phyloP scores from a whole-genome alignment of 1,284 basidiomycete genomes.

The Moesziomyces sp. region DNA sequence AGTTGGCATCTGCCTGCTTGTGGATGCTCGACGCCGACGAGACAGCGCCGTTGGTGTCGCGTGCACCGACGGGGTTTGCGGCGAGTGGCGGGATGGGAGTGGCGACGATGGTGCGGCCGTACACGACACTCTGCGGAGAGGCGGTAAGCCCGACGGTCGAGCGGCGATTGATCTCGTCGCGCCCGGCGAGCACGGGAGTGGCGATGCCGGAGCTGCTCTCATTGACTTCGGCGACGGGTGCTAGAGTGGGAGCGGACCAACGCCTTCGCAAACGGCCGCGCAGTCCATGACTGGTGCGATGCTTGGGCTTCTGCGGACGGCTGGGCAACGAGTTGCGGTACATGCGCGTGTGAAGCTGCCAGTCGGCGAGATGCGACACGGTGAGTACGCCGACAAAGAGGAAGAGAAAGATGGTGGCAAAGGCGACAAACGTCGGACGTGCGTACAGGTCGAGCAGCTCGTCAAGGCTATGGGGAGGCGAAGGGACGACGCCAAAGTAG shows the following conservation, averaged over 20 bases:
- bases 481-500: conserved; percentile 90
- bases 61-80: neutral
- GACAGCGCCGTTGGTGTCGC: neutral
- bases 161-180: conserved; percentile 39
- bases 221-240: conserved; percentile 64
- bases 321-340: conserved; percentile 21
- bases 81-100: conserved; percentile 16
- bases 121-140: conserved; percentile 13
- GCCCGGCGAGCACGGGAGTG: conserved; percentile 52
- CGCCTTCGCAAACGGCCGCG: conserved; percentile 31
- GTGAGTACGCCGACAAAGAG: conserved; percentile 73
- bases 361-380: conserved; percentile 61
- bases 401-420: conserved; percentile 75
- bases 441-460: conserved; percentile 84
- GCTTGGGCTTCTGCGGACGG: conserved; percentile 22
- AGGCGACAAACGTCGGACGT: conserved; percentile 81
- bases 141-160: conserved; percentile 14
- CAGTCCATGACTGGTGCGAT: conserved; percentile 10
- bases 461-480: conserved; percentile 86
- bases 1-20: conserved; percentile 1
- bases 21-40: neutral
- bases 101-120: conserved; percentile 32
- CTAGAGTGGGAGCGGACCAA: conserved; percentile 60
- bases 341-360: conserved; percentile 59
- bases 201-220: conserved; percentile 65